These are phyloP conservation scores for Wickerhamomyces chaumierensis DNA, from an alignment of 805 yeast genomes.

Conservation along the genomic window DNA sequence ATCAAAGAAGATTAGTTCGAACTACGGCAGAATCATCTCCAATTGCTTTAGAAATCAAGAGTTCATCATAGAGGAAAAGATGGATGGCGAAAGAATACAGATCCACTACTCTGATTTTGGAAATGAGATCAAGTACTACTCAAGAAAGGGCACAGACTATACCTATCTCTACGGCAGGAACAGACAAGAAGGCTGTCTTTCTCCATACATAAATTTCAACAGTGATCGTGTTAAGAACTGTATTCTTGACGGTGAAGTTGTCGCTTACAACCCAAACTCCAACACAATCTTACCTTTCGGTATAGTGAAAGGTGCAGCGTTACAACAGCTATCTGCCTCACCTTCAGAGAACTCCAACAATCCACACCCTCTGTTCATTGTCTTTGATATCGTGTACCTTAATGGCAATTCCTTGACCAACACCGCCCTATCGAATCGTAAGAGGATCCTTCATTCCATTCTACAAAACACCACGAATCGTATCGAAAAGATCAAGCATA, in stretches of 20 bases:
- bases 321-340: conserved; percentile 39
- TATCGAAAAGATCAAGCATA: conserved; percentile 36
- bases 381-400: conserved; percentile 62
- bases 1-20: conserved; percentile 41
- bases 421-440: conserved; percentile 44
- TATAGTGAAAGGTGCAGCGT: conserved; percentile 59
- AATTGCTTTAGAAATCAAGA: conserved; percentile 24
- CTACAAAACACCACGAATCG: conserved; percentile 27
- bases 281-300: conserved; percentile 67
- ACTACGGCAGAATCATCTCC: conserved; percentile 39
- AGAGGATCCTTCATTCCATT: conserved; percentile 34
- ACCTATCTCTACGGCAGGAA: conserved; percentile 57
- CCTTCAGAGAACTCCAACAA: conserved; percentile 26
- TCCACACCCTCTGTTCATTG: conserved; percentile 44
- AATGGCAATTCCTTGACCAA: conserved; percentile 56
- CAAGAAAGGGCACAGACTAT: conserved; percentile 65
- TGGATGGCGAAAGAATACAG: conserved; percentile 87
- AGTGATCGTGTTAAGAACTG: conserved; percentile 25
- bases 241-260: conserved; percentile 84
- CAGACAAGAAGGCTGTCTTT: conserved; percentile 37
- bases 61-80: conserved; percentile 77
- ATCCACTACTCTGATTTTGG: conserved; percentile 49
- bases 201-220: conserved; percentile 33
- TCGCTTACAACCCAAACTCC: conserved; percentile 62
- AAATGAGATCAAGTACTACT: conserved; percentile 23